A percentile compares a stretch with the other conserved stretches of the same genome.
These are phyloP conservation scores for Hsuehochloa calcarea DNA, from an alignment of 176 grass and related monocot species.

Conservation along the genomic window DNA sequence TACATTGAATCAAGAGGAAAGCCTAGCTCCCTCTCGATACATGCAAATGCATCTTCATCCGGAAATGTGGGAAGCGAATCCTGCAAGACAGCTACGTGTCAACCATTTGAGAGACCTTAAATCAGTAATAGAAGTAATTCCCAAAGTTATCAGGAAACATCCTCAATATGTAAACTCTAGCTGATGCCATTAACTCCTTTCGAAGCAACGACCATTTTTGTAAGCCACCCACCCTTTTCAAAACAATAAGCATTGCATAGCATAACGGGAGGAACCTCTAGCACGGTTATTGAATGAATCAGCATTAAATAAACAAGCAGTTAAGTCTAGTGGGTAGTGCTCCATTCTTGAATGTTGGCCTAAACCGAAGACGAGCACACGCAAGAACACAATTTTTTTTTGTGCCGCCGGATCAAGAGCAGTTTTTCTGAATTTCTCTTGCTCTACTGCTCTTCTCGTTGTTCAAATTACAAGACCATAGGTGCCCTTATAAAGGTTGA, in stretches of 20 bases:
- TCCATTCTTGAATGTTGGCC: conserved; percentile 2
- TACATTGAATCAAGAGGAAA: conserved; percentile 74
- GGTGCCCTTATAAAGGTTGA: too few relatives aligned
- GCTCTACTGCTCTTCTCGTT: too few relatives aligned
- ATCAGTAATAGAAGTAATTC: conserved; percentile 1
- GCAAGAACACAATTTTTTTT: too few relatives aligned
- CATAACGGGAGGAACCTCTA: background rate
- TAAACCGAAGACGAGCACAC: too few relatives aligned
- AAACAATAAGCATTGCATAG: background rate
- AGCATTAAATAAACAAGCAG: background rate
- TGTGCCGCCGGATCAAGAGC: too few relatives aligned
- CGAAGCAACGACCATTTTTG: background rate
- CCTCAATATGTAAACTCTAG: background rate
- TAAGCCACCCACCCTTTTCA: background rate
- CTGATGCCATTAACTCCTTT: background rate
- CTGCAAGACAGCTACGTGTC: conserved; percentile 44
- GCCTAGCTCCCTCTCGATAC: conserved; percentile 86
- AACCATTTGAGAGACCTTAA: conserved; percentile 2
- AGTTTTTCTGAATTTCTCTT: too few relatives aligned
- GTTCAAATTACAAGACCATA: too few relatives aligned
- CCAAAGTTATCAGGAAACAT: background rate
- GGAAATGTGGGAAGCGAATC: conserved; percentile 97
- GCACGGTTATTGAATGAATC: background rate
- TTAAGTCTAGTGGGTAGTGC: background rate
- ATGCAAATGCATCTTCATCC: conserved; percentile 80